Evolutionary conservation across 495 filamentous ascomycete species (phyloP).

Genomic region (Trichoderma asperelloides): DNA sequence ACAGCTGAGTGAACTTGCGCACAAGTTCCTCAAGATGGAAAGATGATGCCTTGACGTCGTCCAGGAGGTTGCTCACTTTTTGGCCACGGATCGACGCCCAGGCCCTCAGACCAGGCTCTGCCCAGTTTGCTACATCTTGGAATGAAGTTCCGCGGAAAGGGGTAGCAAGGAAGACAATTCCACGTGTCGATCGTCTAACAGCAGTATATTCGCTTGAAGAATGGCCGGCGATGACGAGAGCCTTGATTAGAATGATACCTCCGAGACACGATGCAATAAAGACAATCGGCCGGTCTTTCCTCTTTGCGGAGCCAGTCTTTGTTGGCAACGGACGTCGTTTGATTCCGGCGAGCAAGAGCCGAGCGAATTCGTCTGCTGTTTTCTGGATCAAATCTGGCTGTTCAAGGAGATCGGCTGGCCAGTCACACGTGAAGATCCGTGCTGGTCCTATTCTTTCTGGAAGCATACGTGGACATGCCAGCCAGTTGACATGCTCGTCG

Average conservation of each 20-base stretch:
- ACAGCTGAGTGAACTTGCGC: constrained; percentile 15
- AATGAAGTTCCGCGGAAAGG: constrained; percentile 25
- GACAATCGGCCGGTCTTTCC: constrained; percentile 20
- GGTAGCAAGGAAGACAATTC: constrained; percentile 28
- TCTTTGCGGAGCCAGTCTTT: not conserved
- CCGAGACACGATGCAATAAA: constrained; percentile 31
- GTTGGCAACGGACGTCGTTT: not conserved
- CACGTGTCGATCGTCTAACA: constrained; percentile 16
- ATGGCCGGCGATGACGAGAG: constrained; percentile 15
- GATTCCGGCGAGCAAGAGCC: constrained; percentile 17
- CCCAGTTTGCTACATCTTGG: constrained; percentile 16
- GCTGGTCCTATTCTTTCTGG: constrained; percentile 13
- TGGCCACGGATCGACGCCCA: constrained; percentile 11
- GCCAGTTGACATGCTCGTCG: constrained; percentile 16
- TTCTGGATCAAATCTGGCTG: constrained; percentile 15
- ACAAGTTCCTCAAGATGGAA: constrained; percentile 15
- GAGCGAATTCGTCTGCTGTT: constrained; percentile 17
- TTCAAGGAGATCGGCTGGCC: constrained; percentile 21
- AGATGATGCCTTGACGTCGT: constrained; percentile 13
- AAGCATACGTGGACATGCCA: constrained; percentile 18
- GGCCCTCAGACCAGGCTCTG: constrained; percentile 13
- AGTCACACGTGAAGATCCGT: constrained; percentile 24
- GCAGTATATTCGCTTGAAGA: constrained; percentile 9
- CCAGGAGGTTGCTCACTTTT: constrained; percentile 15
- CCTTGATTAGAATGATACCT: constrained; percentile 24